phyloP scores from a whole-genome alignment of 169 alveolate genomes.

The Babesia ovata region DNA sequence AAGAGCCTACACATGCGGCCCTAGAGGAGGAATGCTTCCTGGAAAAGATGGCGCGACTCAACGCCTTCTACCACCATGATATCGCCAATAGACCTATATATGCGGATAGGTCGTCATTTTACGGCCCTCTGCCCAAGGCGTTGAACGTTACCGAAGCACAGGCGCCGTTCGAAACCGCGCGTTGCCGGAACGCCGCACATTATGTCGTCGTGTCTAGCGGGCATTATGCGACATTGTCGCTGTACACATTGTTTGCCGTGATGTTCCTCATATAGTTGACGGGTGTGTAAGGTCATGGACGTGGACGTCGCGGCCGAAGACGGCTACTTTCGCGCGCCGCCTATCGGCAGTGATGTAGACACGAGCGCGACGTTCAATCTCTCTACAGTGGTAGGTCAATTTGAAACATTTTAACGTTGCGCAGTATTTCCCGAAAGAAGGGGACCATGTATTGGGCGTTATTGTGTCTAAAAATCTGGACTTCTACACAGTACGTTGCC shows the following conservation, averaged over 20 bases:
- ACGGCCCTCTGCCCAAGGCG: slow-evolving; percentile 7
- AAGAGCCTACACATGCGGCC: background rate
- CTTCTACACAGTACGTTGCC: slow-evolving; percentile 56
- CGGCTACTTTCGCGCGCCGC: slow-evolving; percentile 19
- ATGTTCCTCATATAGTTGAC: background rate
- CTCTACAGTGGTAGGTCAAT: slow-evolving; percentile 17
- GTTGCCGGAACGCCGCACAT: slow-evolving; percentile 13
- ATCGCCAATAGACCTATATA: background rate
- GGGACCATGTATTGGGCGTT: slow-evolving; percentile 77
- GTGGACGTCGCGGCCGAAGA: slow-evolving; percentile 6
- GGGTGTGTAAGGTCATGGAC: slow-evolving; percentile 30
- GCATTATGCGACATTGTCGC: background rate
- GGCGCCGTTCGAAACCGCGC: slow-evolving; percentile 17
- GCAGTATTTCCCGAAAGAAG: slow-evolving; percentile 74
- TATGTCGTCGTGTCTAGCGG: slow-evolving; percentile 7
- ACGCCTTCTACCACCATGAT: slow-evolving; percentile 7
- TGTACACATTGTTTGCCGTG: background rate
- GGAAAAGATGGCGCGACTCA: slow-evolving; percentile 4
- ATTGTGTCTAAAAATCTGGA: slow-evolving; percentile 72
- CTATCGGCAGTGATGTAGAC: slow-evolving; percentile 42
- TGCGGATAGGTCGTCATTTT: background rate
- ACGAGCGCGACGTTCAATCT: slow-evolving; percentile 26
- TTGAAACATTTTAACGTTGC: background rate
- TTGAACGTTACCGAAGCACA: background rate
- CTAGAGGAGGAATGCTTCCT: slow-evolving; percentile 30